Conservation (phyloP, 1,139 yeast genomes). For the Hanseniaspora uvarum region DNA sequence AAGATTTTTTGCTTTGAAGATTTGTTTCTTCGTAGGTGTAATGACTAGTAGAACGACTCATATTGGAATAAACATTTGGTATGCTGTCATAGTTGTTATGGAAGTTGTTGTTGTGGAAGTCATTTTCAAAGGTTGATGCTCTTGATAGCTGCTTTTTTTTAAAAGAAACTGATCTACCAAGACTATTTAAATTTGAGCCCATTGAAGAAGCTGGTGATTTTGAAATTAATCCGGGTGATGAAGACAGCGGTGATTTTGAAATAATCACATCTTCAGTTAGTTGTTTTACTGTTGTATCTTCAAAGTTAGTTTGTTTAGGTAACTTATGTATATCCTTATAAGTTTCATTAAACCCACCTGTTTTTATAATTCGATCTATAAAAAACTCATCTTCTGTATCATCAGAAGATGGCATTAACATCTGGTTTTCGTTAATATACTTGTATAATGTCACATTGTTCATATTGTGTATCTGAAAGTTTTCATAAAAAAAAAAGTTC, state of each 20-base stretch:
- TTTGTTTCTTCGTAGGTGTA: neutral
- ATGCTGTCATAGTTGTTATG: neutral
- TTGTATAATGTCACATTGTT: conserved; percentile 1
- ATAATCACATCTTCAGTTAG: neutral
- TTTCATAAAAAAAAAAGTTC: conserved; percentile 12
- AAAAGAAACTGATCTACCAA: neutral
- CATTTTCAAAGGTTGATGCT: neutral
- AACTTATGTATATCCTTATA: conserved; percentile 10
- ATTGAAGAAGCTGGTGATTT: neutral
- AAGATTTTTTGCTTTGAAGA: neutral
- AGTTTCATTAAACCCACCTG: conserved; percentile 12
- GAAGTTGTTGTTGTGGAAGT: neutral
- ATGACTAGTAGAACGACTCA: neutral
- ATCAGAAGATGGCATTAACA: neutral
- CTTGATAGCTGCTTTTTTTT: neutral
- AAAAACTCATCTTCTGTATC: conserved; percentile 6
- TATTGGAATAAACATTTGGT: neutral
- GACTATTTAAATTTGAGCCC: neutral
- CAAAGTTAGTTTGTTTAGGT: neutral
- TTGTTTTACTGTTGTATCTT: neutral
- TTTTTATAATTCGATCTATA: conserved; percentile 1
- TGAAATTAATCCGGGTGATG: neutral
- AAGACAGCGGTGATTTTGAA: neutral
- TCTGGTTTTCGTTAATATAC: neutral
- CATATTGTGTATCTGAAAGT: neutral